These are phyloP conservation scores for Arabidopsis hybrid DNA, from an alignment of 441 rosid genomes.

Conservation along the genomic window DNA sequence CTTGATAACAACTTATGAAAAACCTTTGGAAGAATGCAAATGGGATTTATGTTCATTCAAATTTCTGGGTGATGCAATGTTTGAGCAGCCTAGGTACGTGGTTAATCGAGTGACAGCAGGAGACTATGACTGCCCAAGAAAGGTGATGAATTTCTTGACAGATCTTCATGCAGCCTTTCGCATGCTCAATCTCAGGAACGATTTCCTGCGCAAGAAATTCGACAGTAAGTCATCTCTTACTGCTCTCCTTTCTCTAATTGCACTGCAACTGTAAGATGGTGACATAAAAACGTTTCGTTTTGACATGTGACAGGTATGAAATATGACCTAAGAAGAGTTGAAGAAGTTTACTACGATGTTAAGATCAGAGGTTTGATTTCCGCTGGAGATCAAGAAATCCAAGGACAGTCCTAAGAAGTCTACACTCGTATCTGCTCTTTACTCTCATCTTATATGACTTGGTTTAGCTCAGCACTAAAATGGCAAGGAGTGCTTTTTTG, in stretches of 20 bases:
- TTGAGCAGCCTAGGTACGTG: conserved; percentile 88
- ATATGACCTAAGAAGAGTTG: conserved; percentile 80
- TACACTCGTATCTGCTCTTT: not conserved
- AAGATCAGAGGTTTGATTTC: conserved; percentile 79
- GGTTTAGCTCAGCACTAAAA: conserved; percentile 8
- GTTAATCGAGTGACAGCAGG: conserved; percentile 93
- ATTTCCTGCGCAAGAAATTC: conserved; percentile 95
- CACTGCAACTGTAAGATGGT: not conserved
- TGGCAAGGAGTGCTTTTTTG: not conserved
- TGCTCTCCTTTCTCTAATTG: not conserved
- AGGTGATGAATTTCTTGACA: conserved; percentile 86
- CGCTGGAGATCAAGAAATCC: conserved; percentile 52
- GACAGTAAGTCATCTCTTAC: conserved; percentile 60
- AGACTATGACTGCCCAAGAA: conserved; percentile 90
- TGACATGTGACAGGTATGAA: conserved; percentile 65
- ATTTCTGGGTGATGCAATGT: not conserved
- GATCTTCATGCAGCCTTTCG: conserved; percentile 92
- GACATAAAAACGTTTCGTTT: not conserved
- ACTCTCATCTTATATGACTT: not conserved
- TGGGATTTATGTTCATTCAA: not conserved
- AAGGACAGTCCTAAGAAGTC: conserved; percentile 46
- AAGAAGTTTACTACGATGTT: conserved; percentile 85
- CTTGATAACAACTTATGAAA: not conserved
- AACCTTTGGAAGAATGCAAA: not conserved
- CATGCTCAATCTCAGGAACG: conserved; percentile 95